phyloP scores from a whole-genome alignment of 208 protist species.

The Trypanosomatidae sp. region DNA sequence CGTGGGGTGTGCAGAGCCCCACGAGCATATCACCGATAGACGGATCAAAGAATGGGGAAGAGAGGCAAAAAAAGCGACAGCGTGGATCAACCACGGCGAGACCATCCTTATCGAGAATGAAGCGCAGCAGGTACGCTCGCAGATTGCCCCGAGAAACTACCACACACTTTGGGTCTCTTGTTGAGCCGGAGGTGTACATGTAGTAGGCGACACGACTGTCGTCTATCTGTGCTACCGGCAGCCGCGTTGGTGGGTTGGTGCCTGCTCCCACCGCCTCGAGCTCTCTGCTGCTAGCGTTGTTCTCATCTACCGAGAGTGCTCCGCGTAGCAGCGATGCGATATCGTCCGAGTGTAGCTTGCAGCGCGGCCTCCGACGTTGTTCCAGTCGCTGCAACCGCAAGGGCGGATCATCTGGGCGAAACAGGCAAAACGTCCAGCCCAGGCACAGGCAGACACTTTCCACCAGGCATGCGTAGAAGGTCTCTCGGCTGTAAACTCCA shows the following conservation, averaged over 20 bases:
- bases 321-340: constrained; percentile 17
- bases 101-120: constrained; percentile 26
- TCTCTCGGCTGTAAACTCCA: constrained; percentile 35
- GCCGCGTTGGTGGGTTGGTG: not conserved
- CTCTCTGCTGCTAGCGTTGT: not conserved
- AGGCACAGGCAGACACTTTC: constrained; percentile 50
- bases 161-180: constrained; percentile 57
- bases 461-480: constrained; percentile 41
- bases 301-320: constrained; percentile 4
- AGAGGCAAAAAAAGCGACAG: constrained; percentile 40
- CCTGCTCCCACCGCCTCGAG: not conserved
- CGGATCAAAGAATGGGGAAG: constrained; percentile 59
- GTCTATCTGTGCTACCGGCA: not conserved
- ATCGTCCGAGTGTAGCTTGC: constrained; percentile 21
- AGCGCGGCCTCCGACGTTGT: constrained; percentile 14
- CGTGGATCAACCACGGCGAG: constrained; percentile 6
- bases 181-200: constrained; percentile 67
- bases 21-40: constrained; percentile 60
- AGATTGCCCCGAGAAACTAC: constrained; percentile 43
- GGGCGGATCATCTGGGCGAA: constrained; percentile 45
- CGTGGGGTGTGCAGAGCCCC: constrained; percentile 29
- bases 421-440: constrained; percentile 39
- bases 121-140: constrained; percentile 37
- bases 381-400: constrained; percentile 27
- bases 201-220: constrained; percentile 46